Evolutionary conservation across 169 alveolate species (phyloP).

Genomic region (Plasmodium yoelii): DNA sequence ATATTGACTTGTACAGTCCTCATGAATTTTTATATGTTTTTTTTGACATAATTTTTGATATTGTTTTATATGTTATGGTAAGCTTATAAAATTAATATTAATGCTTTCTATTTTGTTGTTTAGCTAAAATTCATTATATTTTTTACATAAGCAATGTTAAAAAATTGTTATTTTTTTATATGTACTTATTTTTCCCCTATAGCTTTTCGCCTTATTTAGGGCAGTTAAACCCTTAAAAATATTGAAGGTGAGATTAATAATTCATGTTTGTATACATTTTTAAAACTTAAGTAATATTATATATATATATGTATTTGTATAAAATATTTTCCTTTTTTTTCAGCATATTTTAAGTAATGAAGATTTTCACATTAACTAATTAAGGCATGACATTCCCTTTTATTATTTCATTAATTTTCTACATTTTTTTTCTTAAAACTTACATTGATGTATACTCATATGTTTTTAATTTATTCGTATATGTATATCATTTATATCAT

Average conservation of each 20-base stretch:
- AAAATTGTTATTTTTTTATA: constrained; percentile 3
- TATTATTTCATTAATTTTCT: not conserved
- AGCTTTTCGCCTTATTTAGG: constrained; percentile 69
- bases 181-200: not conserved
- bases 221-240: constrained; percentile 59
- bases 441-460: not conserved
- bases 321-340: constrained; percentile 7
- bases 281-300: not conserved
- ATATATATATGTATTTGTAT: not conserved
- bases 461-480: not conserved
- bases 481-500: not conserved
- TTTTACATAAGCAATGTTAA: not conserved
- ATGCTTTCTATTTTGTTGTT: not conserved
- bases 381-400: not conserved
- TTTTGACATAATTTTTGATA: constrained; percentile 61
- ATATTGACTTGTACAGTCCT: constrained; percentile 65
- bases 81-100: not conserved
- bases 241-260: constrained; percentile 19
- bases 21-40: constrained; percentile 68
- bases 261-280: not conserved
- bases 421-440: not conserved
- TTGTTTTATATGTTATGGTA: constrained; percentile 63
- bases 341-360: constrained; percentile 73
- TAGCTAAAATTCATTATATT: not conserved
- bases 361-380: constrained; percentile 71